These are phyloP conservation scores for Aspergillus viridinutans DNA, from an alignment of 2,329 filamentous ascomycete genomes.

Conservation along the genomic window DNA sequence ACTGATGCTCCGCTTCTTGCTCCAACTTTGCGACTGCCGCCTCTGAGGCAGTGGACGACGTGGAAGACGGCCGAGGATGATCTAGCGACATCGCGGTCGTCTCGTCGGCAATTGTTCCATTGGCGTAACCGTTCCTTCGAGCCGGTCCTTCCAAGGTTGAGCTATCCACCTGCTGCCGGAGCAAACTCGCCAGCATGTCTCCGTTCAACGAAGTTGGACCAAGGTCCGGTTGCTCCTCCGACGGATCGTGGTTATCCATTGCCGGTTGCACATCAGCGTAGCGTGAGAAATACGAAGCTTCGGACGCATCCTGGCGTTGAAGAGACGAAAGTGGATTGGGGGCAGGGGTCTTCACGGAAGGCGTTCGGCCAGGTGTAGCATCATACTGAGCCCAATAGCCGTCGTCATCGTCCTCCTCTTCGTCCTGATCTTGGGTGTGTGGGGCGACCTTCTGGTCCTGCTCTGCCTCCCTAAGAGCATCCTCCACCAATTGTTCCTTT, in stretches of 20 bases:
- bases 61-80: slow-evolving; percentile 42
- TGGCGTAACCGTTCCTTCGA: slow-evolving; percentile 19
- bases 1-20: slow-evolving; percentile 47
- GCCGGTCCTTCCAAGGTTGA: slow-evolving; percentile 15
- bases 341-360: slow-evolving; percentile 38
- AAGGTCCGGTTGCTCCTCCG: slow-evolving; percentile 47
- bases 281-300: slow-evolving; percentile 57
- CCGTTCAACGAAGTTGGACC: slow-evolving; percentile 54
- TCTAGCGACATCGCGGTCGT: slow-evolving; percentile 29
- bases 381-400: slow-evolving; percentile 64
- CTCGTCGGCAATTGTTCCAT: slow-evolving; percentile 16
- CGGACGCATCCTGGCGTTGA: slow-evolving; percentile 39
- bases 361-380: slow-evolving; percentile 51
- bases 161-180: slow-evolving; percentile 36
- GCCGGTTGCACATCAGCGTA: slow-evolving; percentile 63
- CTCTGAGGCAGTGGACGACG: slow-evolving; percentile 41
- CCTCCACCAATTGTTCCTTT: slow-evolving; percentile 32
- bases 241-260: slow-evolving; percentile 59
- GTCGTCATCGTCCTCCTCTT: slow-evolving; percentile 57
- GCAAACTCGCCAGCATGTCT: slow-evolving; percentile 42
- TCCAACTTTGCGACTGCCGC: slow-evolving; percentile 55
- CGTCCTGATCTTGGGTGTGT: slow-evolving; percentile 20
- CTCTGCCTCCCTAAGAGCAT: slow-evolving; percentile 32
- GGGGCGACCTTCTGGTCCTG: slow-evolving; percentile 14
- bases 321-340: slow-evolving; percentile 21